Evolutionary conservation across 805 yeast species (phyloP), one percentile per base, ranked within the genome.

Genomic region (Candida sithepensis): DNA sequence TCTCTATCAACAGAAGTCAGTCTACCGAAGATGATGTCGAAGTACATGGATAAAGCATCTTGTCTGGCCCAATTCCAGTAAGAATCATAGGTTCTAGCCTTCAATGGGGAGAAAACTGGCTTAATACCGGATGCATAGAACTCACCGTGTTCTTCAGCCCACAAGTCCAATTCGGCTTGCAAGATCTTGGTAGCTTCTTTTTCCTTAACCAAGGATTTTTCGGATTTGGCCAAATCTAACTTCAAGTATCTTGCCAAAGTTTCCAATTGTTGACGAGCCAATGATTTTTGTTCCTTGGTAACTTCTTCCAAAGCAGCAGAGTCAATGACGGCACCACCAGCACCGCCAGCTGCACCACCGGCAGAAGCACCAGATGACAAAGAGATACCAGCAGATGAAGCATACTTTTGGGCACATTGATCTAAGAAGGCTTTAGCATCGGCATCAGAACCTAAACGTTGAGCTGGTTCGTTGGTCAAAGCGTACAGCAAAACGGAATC

Each of bases 31-130:
- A 94, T 90, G 61, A 94, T 90, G 70, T 94, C 97, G 66, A 81
- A 94, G 73, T 88, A 94, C 88, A 94, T 85, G 43, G 90, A 81
- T 59, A 94, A 74, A 51, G 94, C 87, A 67, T 94, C 96, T 75
- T 94, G 99, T 71, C 97, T 88, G 42, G 98, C 97, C 99, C 99
- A 94, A 71, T 95, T 95, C 99, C 99, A 94, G 71, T 91, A 90
- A 20, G 97, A 90, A 71, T 94, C 98, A 69, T 92, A 94, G 46
- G 85, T 83, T 75, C 99, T 87, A 24, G 97, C 96, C 75, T 94
- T 94, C 72, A 87, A 79, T 52, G 92, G 78, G 28, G 96, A 87
- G 73, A 94, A 94, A 4, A 85, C 82, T 38, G 98, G 96, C 56
- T 83, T 75, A 60, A 94, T 85, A 66, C 99, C 98, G 49, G 83